These are phyloP conservation scores for Toxicodendron radicans DNA, from an alignment of 345 rosid genomes.

Conservation along the genomic window DNA sequence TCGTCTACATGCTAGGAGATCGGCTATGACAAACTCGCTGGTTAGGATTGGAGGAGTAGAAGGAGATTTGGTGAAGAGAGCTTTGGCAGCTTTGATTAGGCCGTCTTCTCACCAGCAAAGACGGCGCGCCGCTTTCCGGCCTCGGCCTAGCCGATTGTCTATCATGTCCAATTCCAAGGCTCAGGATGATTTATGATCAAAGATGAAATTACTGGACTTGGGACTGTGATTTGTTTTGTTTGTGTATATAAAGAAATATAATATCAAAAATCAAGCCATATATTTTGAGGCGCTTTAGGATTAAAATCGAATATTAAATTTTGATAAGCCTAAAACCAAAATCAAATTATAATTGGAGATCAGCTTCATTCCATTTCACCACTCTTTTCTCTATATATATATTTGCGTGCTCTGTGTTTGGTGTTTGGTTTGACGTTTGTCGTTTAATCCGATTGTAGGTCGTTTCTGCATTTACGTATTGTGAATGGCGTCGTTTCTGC, in stretches of 20 bases:
- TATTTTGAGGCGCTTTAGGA: not conserved
- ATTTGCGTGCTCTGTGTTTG: not conserved
- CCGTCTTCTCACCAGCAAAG: slow-evolving; percentile 52
- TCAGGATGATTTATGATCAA: slow-evolving; percentile 23
- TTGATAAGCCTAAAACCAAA: not conserved
- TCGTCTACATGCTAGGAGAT: slow-evolving; percentile 59
- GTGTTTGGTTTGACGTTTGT: not conserved
- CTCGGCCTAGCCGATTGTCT: slow-evolving; percentile 70
- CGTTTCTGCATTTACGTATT: not conserved
- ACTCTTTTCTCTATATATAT: too few relatives aligned
- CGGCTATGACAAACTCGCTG: slow-evolving; percentile 79
- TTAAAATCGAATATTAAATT: not conserved
- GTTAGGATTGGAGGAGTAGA: slow-evolving; percentile 71
- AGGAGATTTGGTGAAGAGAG: slow-evolving; percentile 60
- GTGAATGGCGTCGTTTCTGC: not conserved
- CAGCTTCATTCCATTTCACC: not conserved
- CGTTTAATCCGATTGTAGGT: not conserved
- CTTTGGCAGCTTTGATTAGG: slow-evolving; percentile 51
- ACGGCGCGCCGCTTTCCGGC: slow-evolving; percentile 59
- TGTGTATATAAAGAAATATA: not conserved
- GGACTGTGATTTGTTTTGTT: too few relatives aligned
- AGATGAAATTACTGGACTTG: not conserved
- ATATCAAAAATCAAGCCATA: slow-evolving; percentile 7
- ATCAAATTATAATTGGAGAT: not conserved
- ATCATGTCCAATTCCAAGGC: slow-evolving; percentile 47